Evolutionary conservation across 768 basidiomycete species (phyloP), one percentile per base, ranked within the genome.

Genomic region (Xerocomellus intermedius): DNA sequence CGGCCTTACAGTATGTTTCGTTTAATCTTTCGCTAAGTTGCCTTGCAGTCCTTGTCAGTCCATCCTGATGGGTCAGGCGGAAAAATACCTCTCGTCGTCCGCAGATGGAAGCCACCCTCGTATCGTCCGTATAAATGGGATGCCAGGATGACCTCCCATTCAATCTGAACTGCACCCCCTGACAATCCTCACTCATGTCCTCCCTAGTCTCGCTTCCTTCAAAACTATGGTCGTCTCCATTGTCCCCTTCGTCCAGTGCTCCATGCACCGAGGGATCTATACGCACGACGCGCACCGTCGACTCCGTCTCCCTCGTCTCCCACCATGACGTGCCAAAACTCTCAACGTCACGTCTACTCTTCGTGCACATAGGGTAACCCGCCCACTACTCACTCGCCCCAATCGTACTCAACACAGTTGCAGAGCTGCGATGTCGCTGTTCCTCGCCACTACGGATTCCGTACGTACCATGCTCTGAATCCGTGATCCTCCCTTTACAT

Each of bases 371-470:
- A 58, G 89, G 89, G 89, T 89, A 71, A 55, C 64, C 21, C 30
- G 17, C 14, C 39, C 19, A 43, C 37, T 42, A n/a, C 35, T 41
- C 14, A 8, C 52, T 44, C 35, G 22, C 36, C 30, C 45, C 47
- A 44, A 41, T 54, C 57, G 24, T 58, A 50, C 63, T 65, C 45
- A 62, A 50, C 43, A 22, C 33, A 37, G 33, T 37, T 54, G 28
- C 65, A 92, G 91, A 43, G 87, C 89, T 36, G 90, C 89, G 5
- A 69, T 93, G 71, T 79, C 90, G 10, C 69, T 93, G 52, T 94
- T 94, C 69, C 83, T 94, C 12, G 91, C 91, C 3, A 94, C 91
- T 12, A 93, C 91, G 6, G 91, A 93, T 69, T 82, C 88, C 47
- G 91, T 92, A 65, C 58, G 85, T 70, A 55, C 35, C 55, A 38